Conservation (phyloP, 192 early-diverging fungal genomes). For the Entrophospora sp. region DNA sequence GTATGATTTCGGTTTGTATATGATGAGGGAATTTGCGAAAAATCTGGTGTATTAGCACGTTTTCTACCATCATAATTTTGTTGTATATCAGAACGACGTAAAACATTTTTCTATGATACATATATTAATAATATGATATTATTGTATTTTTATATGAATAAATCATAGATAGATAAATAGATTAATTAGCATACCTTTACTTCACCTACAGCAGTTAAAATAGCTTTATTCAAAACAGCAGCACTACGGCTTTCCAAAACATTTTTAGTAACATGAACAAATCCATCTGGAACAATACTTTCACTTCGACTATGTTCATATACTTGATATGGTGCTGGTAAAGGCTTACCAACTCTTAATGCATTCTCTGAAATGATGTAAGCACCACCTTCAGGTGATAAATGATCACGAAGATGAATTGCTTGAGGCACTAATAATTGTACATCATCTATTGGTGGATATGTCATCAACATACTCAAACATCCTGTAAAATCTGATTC, state of each 20-base stretch:
- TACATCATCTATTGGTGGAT: conserved; percentile 43
- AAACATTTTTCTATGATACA: too few species aligned
- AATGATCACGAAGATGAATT: conserved; percentile 46
- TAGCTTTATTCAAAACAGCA: conserved; percentile 43
- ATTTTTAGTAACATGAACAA: conserved; percentile 43
- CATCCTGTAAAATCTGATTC: conserved; percentile 56
- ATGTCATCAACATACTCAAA: conserved; percentile 53
- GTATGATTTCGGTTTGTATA: too few species aligned
- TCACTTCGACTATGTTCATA: not conserved
- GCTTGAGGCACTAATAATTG: conserved; percentile 55
- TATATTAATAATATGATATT: too few species aligned
- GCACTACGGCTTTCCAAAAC: conserved; percentile 47
- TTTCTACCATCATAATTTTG: too few species aligned
- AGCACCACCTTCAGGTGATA: conserved; percentile 39
- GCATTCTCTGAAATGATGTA: conserved; percentile 50
- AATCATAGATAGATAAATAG: too few species aligned
- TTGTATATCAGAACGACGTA: too few species aligned
- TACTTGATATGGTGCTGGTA: not conserved
- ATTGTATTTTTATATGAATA: too few species aligned
- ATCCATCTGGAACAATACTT: conserved; percentile 31
- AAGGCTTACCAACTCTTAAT: conserved; percentile 25
- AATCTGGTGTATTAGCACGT: too few species aligned
- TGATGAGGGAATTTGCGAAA: too few species aligned
- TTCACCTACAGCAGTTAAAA: conserved; percentile 30
- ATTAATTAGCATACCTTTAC: conserved; percentile 34